phyloP scores from a whole-genome alignment of 2,329 filamentous ascomycete genomes.

The Phyllosticta citrichinensis region DNA sequence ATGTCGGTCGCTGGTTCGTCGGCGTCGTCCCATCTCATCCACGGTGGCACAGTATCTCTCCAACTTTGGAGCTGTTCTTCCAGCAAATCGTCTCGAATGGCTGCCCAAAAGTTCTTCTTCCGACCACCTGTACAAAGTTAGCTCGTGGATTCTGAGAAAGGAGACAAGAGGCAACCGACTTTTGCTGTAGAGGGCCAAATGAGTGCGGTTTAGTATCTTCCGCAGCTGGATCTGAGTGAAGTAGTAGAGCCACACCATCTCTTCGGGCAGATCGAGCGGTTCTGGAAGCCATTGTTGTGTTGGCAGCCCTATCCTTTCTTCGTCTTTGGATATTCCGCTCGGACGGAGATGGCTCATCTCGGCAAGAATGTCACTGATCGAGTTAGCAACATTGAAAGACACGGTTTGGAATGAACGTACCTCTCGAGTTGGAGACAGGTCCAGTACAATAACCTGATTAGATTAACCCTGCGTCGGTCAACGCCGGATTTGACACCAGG shows the following conservation, averaged over 20 bases:
- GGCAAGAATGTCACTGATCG: constrained; percentile 70
- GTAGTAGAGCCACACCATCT: constrained; percentile 45
- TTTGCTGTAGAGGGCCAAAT: constrained; percentile 44
- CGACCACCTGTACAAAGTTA: constrained; percentile 12
- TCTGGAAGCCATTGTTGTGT: constrained; percentile 38
- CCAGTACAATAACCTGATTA: constrained; percentile 66
- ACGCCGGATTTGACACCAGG: constrained; percentile 2
- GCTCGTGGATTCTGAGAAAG: constrained; percentile 15
- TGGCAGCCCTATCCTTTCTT: constrained; percentile 56
- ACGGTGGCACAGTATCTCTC: constrained; percentile 39
- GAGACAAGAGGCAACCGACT: constrained; percentile 26
- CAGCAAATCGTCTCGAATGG: constrained; percentile 30
- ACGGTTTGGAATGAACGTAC: constrained; percentile 18
- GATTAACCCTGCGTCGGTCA: constrained; percentile 19
- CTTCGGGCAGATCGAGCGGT: constrained; percentile 20
- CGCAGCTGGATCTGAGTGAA: constrained; percentile 52
- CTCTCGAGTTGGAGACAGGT: constrained; percentile 88
- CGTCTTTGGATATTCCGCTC: constrained; percentile 49
- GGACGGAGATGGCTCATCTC: constrained; percentile 58
- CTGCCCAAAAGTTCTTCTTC: constrained; percentile 27
- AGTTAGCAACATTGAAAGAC: constrained; percentile 23
- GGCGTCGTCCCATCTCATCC: constrained; percentile 53
- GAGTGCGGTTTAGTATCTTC: constrained; percentile 46
- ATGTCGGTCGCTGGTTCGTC: constrained; percentile 68
- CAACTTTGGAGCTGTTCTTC: constrained; percentile 31